Evolutionary conservation across 805 yeast species (phyloP), one percentile per base, ranked within the genome.

Genomic region (Barnettozyma vustinii): DNA sequence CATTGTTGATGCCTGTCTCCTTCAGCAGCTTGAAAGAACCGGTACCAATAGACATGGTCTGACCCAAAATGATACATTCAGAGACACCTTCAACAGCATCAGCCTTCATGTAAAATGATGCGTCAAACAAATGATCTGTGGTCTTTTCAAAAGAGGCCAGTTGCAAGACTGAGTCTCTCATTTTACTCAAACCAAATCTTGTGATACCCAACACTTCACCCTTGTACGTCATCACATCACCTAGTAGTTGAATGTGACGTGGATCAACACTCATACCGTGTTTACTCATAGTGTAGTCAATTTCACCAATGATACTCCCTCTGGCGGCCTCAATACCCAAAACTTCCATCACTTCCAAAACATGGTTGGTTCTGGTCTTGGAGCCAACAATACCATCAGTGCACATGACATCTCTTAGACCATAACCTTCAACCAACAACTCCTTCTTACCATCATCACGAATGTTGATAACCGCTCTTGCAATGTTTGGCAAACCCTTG

Each of bases 211-310:
- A 76, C 12, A 94, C 96, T 66, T 94, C 99, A 52, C 99, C 99
- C 71, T 94, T 94, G 68, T 88, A 94, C 0, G 98, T 89, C 99
- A 94, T 94, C 44, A 94, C 98, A 68, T 94, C 99, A 56, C 99
- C 99, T 55, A 94, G 73, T 42, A 94, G 74, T 72, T 94, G 98
- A 66, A 95, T 91, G 68, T 94, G 99, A 75, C 99, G 96, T 52
- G 98, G 99, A 75, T 94, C 99, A 44, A 94, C 97, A 66, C 96
- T 88, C 99, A 94, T 94, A 70, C 99, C 99, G 74, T 94, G 99
- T 69, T 90, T 89, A 64, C 96, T 83, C 99, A 94, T 94, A 48
- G 99, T 94, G 64, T 90, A 90, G 64, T 87, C 96, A 67, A 94
- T 94, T 72, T 94, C 99, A 54, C 82, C 82, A 64, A 94, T 86